These are phyloP conservation scores for Talaromyces pinophilus DNA, from an alignment of 2,329 filamentous ascomycete species.

Conservation along the genomic window DNA sequence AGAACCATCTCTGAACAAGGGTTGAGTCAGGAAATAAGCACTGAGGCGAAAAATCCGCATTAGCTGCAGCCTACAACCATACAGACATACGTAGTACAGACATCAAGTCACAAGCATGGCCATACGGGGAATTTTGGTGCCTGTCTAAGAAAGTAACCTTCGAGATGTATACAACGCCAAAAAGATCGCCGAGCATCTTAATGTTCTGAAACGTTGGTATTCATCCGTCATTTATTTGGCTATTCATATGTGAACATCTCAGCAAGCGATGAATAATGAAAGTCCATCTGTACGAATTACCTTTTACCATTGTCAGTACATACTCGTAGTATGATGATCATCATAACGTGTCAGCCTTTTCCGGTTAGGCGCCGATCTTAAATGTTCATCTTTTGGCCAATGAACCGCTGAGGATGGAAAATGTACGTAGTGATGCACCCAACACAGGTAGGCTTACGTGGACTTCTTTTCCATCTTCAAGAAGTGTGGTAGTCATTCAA, in stretches of 20 bases:
- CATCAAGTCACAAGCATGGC: neutral
- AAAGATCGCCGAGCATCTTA: neutral
- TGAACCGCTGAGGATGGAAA: neutral
- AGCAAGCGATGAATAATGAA: neutral
- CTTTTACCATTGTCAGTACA: neutral
- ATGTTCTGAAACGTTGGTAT: neutral
- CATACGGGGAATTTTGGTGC: slow-evolving; percentile 13
- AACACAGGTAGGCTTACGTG: neutral
- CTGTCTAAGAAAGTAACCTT: neutral
- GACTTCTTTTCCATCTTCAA: neutral
- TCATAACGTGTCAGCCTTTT: slow-evolving; percentile 2
- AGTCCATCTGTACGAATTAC: neutral
- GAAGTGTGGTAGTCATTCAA: neutral
- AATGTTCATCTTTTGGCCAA: neutral
- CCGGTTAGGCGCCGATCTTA: slow-evolving; percentile 4
- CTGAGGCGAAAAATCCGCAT: neutral
- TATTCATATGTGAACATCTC: neutral
- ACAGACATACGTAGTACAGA: neutral
- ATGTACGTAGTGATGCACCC: neutral
- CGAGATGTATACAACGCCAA: neutral
- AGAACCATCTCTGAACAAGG: neutral
- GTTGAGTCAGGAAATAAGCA: neutral
- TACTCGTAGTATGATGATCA: neutral
- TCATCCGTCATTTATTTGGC: neutral
- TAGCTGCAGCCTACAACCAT: neutral